A percentile compares a stretch with the other conserved stretches of the same genome.
Conservation (phyloP, 306 rosid genomes). For the Pterocarpus santalinus region DNA sequence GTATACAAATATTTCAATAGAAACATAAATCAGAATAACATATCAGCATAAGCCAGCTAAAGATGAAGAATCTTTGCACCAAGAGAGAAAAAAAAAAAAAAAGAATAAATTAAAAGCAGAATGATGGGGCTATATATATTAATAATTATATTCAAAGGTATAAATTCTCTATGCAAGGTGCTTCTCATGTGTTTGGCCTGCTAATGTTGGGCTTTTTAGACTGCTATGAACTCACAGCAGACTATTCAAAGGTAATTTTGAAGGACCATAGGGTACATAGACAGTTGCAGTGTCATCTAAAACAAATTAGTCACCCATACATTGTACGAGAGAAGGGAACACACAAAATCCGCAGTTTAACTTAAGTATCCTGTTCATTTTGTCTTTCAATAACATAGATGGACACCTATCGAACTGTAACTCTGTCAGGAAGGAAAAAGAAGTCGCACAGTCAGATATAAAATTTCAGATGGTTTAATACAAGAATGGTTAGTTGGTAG, state of each 20-base stretch:
- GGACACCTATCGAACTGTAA: not conserved
- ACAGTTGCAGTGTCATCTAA: not conserved
- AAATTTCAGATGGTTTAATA: not conserved
- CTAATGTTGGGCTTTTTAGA: not conserved
- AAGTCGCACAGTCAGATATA: not conserved
- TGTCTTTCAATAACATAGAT: not conserved
- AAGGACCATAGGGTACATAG: not conserved
- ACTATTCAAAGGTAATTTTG: not conserved
- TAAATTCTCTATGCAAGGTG: conserved; percentile 6
- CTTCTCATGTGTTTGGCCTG: conserved; percentile 15
- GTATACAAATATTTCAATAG: conserved; percentile 2
- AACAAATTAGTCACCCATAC: not conserved
- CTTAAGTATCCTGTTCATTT: conserved; percentile 2
- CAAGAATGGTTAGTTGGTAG: not conserved
- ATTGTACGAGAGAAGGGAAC: not conserved
- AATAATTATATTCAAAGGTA: conserved; percentile 28
- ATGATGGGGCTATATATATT: not conserved
- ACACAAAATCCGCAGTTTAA: not conserved
- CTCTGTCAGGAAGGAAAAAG: not conserved
- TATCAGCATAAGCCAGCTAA: not conserved
- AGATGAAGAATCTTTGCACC: conserved; percentile 8
- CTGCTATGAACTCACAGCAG: not conserved
- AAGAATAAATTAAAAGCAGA: conserved; percentile 22
- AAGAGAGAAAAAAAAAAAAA: not conserved
- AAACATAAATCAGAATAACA: conserved; percentile 31